Evolutionary conservation across 768 basidiomycete genomes (phyloP).

Genomic region (Crucibulum laeve): DNA sequence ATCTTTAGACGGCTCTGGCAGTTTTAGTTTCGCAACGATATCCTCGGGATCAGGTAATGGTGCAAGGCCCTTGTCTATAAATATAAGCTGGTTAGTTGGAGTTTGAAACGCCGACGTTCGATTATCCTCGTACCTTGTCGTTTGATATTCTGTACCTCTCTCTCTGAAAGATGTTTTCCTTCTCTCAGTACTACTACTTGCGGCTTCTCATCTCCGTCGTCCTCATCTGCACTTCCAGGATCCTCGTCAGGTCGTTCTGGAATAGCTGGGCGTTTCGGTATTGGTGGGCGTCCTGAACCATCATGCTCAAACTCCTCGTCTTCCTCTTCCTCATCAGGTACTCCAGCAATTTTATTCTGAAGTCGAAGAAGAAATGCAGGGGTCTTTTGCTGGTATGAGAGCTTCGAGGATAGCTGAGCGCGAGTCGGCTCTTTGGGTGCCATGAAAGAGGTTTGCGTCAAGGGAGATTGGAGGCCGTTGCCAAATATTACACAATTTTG

Average conservation of each 20-base stretch:
- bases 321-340: slow-evolving; percentile 37
- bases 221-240: slow-evolving; percentile 69
- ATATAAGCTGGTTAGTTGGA: slow-evolving; percentile 2
- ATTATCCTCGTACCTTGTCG: slow-evolving; percentile 52
- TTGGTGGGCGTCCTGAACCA: slow-evolving; percentile 65
- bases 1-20: slow-evolving; percentile 14
- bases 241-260: slow-evolving; percentile 65
- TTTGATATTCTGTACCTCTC: slow-evolving; percentile 74
- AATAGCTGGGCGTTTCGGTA: slow-evolving; percentile 68
- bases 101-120: slow-evolving; percentile 1
- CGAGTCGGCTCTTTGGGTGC: slow-evolving; percentile 62
- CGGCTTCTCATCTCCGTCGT: slow-evolving; percentile 70
- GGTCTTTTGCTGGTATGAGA: slow-evolving; percentile 56
- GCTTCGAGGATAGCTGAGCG: slow-evolving; percentile 67
- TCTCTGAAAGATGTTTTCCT: slow-evolving; percentile 80
- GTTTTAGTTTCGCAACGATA: slow-evolving; percentile 10
- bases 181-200: slow-evolving; percentile 86
- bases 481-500: not conserved
- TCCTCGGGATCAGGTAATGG: slow-evolving; percentile 40
- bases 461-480: not conserved
- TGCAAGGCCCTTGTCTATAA: slow-evolving; percentile 57
- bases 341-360: slow-evolving; percentile 57
- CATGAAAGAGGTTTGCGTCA: slow-evolving; percentile 18
- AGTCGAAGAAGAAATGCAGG: slow-evolving; percentile 67
- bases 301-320: slow-evolving; percentile 57